A percentile compares a stretch with the other conserved stretches of the same genome.
Evolutionary conservation across 306 rosid species (phyloP).

Genomic region (Castanopsis chinensis): DNA sequence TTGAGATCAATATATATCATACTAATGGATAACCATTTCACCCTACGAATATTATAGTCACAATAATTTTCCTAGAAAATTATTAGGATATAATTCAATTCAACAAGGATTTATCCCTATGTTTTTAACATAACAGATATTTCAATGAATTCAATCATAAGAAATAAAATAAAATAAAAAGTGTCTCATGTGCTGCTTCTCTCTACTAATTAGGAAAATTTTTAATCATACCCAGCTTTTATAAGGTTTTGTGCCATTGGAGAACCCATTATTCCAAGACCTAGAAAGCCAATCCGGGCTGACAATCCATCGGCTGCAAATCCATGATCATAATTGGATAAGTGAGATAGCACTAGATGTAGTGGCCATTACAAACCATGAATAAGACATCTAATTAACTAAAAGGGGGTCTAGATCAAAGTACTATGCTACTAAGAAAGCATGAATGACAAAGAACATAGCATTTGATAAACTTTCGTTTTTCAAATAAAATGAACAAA

Average conservation of each 20-base stretch:
- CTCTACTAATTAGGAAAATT: neutral
- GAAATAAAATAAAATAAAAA: neutral
- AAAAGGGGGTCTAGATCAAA: neutral
- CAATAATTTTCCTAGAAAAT: neutral
- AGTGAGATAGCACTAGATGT: neutral
- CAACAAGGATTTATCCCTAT: neutral
- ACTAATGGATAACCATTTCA: neutral
- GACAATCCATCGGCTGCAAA: slow-evolving; percentile 44
- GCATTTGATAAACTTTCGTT: neutral
- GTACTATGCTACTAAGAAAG: neutral
- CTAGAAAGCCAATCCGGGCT: slow-evolving; percentile 68
- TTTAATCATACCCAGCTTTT: slow-evolving; percentile 65
- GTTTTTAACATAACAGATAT: neutral
- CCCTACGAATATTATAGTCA: neutral
- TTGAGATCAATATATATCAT: neutral
- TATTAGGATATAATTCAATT: neutral
- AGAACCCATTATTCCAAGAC: slow-evolving; percentile 95
- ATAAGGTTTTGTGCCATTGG: slow-evolving; percentile 92
- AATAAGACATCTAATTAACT: neutral
- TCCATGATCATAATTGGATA: neutral
- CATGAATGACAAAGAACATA: neutral
- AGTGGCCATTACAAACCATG: neutral
- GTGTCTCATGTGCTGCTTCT: neutral
- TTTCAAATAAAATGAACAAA: too few relatives aligned
- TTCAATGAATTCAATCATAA: neutral